phyloP scores from a whole-genome alignment of 371 early-diverging fungal species.

The Syncephalastrum racemosum region DNA sequence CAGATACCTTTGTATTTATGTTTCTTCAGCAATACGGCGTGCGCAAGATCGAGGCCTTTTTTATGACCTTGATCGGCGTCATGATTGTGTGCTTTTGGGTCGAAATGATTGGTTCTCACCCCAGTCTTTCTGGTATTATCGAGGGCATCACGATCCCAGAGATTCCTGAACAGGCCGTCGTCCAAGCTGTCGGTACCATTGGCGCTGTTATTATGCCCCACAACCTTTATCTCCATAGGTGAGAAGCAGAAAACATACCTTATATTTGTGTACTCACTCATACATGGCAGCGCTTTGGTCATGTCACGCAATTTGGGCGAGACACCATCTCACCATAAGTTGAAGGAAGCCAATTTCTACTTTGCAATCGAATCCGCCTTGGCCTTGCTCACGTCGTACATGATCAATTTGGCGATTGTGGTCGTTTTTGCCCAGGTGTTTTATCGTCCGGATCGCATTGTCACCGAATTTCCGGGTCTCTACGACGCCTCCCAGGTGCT shows the following conservation, averaged over 20 bases:
- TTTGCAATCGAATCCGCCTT: constrained; percentile 64
- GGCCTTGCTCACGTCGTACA: constrained; percentile 63
- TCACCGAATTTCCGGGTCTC: constrained; percentile 42
- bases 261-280: too few species aligned
- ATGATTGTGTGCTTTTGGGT: constrained; percentile 74
- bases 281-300: constrained; percentile 46
- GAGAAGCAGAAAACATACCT: neutral
- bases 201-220: constrained; percentile 79
- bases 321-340: constrained; percentile 40
- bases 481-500: constrained; percentile 63
- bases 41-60: constrained; percentile 61
- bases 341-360: constrained; percentile 69
- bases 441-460: constrained; percentile 36
- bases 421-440: constrained; percentile 69
- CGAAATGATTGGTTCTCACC: constrained; percentile 61
- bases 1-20: constrained; percentile 68
- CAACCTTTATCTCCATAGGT: constrained; percentile 70
- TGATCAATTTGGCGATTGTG: constrained; percentile 73
- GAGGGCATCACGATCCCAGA: constrained; percentile 59
- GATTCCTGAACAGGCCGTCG: constrained; percentile 55
- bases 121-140: constrained; percentile 49
- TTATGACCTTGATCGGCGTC: constrained; percentile 58
- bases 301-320: constrained; percentile 58
- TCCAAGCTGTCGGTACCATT: constrained; percentile 69
- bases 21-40: constrained; percentile 65